phyloP scores from a whole-genome alignment of 2,329 filamentous ascomycete species.

The Colletotrichum lini region DNA sequence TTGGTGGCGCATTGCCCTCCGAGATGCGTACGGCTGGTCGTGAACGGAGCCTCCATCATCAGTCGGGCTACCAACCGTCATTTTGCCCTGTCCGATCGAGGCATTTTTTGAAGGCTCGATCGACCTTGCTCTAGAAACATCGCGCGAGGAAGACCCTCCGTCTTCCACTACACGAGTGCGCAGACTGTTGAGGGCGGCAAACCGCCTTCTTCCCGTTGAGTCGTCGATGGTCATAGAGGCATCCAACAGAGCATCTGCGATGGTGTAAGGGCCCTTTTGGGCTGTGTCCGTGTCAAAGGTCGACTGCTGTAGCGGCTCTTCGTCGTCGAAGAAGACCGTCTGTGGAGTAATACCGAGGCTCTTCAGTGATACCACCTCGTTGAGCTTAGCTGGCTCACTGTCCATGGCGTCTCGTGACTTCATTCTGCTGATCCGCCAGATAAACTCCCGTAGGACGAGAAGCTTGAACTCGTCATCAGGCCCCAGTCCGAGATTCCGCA shows the following conservation, averaged over 20 bases:
- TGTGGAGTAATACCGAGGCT: slow-evolving; percentile 85
- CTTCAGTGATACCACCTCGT: slow-evolving; percentile 81
- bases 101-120: slow-evolving; percentile 56
- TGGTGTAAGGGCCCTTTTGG: slow-evolving; percentile 75
- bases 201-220: slow-evolving; percentile 67
- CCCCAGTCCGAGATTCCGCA: slow-evolving; percentile 86
- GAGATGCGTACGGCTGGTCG: slow-evolving; percentile 59
- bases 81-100: slow-evolving; percentile 49
- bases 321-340: slow-evolving; percentile 95
- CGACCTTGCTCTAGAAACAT: slow-evolving; percentile 51
- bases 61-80: slow-evolving; percentile 45
- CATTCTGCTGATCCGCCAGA: slow-evolving; percentile 86
- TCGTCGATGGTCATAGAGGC: slow-evolving; percentile 91
- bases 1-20: slow-evolving; percentile 67
- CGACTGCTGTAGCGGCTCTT: slow-evolving; percentile 69
- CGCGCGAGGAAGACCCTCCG: slow-evolving; percentile 45
- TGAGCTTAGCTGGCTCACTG: slow-evolving; percentile 64
- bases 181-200: slow-evolving; percentile 63
- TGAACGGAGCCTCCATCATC: slow-evolving; percentile 55
- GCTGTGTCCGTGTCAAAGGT: slow-evolving; percentile 52
- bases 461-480: slow-evolving; percentile 92
- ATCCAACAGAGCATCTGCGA: slow-evolving; percentile 91
- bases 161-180: slow-evolving; percentile 46
- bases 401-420: slow-evolving; percentile 68
- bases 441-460: slow-evolving; percentile 87